Conservation (phyloP, 2,329 filamentous ascomycete genomes). For the Fusarium oxysporum region DNA sequence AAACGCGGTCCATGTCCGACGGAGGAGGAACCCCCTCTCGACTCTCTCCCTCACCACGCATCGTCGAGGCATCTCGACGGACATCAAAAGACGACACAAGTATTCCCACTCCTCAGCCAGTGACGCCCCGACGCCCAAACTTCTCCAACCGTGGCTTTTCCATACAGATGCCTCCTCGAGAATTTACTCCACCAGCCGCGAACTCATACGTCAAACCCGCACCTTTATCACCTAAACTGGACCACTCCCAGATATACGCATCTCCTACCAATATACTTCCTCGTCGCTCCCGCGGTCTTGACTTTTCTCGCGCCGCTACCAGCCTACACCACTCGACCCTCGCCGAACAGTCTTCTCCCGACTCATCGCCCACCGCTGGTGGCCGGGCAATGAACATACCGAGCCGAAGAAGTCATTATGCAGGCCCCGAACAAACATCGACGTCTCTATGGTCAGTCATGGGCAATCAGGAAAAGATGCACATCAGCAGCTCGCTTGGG, state of each 20-base stretch:
- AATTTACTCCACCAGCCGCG: constrained; percentile 52
- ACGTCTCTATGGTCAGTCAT: constrained; percentile 79
- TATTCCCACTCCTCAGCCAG: constrained; percentile 63
- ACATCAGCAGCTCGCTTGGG: constrained; percentile 81
- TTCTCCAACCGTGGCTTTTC: constrained; percentile 71
- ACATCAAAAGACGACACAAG: constrained; percentile 76
- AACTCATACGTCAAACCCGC: constrained; percentile 63
- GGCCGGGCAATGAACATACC: constrained; percentile 74
- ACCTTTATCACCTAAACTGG: constrained; percentile 87
- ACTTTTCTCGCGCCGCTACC: constrained; percentile 93
- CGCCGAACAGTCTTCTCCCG: constrained; percentile 86
- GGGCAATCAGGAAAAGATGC: constrained; percentile 75
- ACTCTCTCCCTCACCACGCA: constrained; percentile 68
- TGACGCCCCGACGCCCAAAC: constrained; percentile 78
- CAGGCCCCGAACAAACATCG: constrained; percentile 71
- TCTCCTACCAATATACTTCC: constrained; percentile 90
- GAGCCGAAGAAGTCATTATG: constrained; percentile 62
- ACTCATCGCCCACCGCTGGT: constrained; percentile 88
- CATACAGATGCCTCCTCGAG: constrained; percentile 50
- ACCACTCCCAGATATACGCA: constrained; percentile 85
- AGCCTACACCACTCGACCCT: constrained; percentile 96
- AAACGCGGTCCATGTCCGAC: constrained; percentile 74
- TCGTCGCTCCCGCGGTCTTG: constrained; percentile 86
- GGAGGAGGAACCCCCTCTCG: constrained; percentile 66
- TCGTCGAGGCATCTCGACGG: constrained; percentile 64